Evolutionary conservation across 2,329 filamentous ascomycete species (phyloP).

Genomic region (Spiromastix sp.): DNA sequence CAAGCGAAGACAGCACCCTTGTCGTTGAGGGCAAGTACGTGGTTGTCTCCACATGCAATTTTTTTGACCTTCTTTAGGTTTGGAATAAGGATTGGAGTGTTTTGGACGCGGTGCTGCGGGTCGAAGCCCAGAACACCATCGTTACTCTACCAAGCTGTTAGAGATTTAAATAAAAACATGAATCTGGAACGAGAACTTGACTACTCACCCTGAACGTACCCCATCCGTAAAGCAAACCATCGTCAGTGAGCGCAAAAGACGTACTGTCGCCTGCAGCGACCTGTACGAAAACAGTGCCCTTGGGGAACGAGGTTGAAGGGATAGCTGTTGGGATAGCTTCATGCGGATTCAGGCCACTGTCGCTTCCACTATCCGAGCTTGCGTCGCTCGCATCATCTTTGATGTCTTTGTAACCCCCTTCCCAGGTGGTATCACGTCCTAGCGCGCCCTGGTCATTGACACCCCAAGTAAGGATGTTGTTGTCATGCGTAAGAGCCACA

Average conservation of each 20-base stretch:
- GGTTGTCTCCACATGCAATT: slow-evolving; percentile 47
- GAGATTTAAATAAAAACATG: slow-evolving; percentile 5
- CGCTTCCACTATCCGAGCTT: slow-evolving; percentile 36
- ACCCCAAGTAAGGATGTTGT: slow-evolving; percentile 76
- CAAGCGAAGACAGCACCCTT: slow-evolving; percentile 52
- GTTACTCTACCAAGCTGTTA: slow-evolving; percentile 39
- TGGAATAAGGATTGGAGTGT: slow-evolving; percentile 37
- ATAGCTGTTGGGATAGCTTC: slow-evolving; percentile 46
- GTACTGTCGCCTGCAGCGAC: slow-evolving; percentile 50
- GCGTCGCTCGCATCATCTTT: slow-evolving; percentile 42
- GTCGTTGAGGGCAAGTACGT: slow-evolving; percentile 47
- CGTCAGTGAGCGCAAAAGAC: slow-evolving; percentile 50
- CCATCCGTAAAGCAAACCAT: slow-evolving; percentile 52
- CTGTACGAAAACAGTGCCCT: slow-evolving; percentile 45
- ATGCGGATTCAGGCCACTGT: slow-evolving; percentile 45
- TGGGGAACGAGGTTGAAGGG: slow-evolving; percentile 38
- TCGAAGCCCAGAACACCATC: slow-evolving; percentile 54
- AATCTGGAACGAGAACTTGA: not conserved
- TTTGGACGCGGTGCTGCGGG: slow-evolving; percentile 34
- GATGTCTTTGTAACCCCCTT: slow-evolving; percentile 50
- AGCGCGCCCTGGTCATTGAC: slow-evolving; percentile 79
- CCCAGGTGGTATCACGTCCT: slow-evolving; percentile 61
- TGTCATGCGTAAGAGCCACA: slow-evolving; percentile 65
- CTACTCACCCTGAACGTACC: slow-evolving; percentile 49
- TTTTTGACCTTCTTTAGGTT: slow-evolving; percentile 44